These are phyloP conservation scores for Heliosperma pusillum DNA, from an alignment of 148 eudicot genomes.

Conservation along the genomic window DNA sequence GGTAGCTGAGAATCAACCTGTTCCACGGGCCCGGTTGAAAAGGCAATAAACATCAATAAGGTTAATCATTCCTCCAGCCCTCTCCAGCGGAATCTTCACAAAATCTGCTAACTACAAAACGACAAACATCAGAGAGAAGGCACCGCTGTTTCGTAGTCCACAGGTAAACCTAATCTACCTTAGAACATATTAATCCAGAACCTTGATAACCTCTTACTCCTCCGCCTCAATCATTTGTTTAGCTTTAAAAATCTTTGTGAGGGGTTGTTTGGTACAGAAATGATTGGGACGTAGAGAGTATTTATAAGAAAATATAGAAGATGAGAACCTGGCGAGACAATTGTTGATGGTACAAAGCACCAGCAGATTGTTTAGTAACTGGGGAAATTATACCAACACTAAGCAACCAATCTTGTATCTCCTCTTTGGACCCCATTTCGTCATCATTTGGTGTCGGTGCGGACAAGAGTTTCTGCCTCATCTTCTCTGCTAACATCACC, in stretches of 20 bases:
- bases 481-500: slow-evolving; percentile 95
- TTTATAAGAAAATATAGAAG: too few species aligned
- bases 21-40: slow-evolving; percentile 96
- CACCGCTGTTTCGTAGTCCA: slow-evolving; percentile 3
- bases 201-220: too few species aligned
- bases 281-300: too few species aligned
- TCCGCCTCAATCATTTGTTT: too few species aligned
- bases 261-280: too few species aligned
- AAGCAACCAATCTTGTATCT: slow-evolving; percentile 90
- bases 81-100: slow-evolving; percentile 85
- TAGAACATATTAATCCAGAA: not conserved
- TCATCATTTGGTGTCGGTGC: slow-evolving; percentile 65
- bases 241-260: too few species aligned
- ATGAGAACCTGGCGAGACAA: slow-evolving; percentile 88
- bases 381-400: slow-evolving; percentile 99
- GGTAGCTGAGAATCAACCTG: slow-evolving; percentile 48
- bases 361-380: slow-evolving; percentile 95
- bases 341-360: slow-evolving; percentile 96
- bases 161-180: not conserved
- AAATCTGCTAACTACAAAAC: slow-evolving; percentile 93
- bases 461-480: slow-evolving; percentile 87
- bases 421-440: slow-evolving; percentile 90
- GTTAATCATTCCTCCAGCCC: slow-evolving; percentile 96
- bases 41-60: slow-evolving; percentile 84
- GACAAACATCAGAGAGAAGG: slow-evolving; percentile 25